Base-by-base conservation (phyloP, 2,329 filamentous ascomycete species). In the Penicillium sp. region DNA sequence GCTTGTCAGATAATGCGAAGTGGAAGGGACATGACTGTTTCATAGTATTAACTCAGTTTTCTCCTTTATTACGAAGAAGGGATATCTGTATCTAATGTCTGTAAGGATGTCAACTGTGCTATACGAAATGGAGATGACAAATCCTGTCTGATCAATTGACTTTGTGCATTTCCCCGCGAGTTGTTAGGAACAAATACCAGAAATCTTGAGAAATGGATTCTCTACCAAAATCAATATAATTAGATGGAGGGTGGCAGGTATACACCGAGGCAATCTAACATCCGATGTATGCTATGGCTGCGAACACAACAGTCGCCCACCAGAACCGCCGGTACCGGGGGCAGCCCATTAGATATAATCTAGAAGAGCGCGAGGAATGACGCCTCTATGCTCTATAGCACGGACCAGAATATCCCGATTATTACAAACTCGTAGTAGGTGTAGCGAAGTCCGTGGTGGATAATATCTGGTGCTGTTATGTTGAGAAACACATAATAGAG, bases 1-100 rank as follows among this genome's bases (percentile, higher is more conserved):
- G 69, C 59, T 12, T 64, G 62, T 46, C 63, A 63, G 25, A 72
- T 59, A 12, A 73, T 62, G 7, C 60, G 54, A 5, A 72, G 55
- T 0, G 67, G 68, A 14, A 73, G 62, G 3, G 56, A 55, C 67
- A 70, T 73, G 25, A 73, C 68, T 71, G 19, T 35, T n/a, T 17
- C 3, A 16, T 37, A 10, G 12, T 10, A 6, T 26, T 28, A 19
- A 28, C 9, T 48, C 4, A 28, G 6, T 3, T 22, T 22, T 22
- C 22, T 2, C 26, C 3, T 8, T 4, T 28, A 9, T 4, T 28
- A 28, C 2, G 26, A 28, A 8, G 1, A 38, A 26, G 4, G 5
- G 22, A 3, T 2, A 6, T n/a, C 31, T 55, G 22, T 62, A 68
- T 65, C 64, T 40, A 68, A 58, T 6, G 11, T 68, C 65, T 5